These are phyloP conservation scores for Dryas alaskensis DNA, from an alignment of 306 rosid species.

Conservation along the genomic window DNA sequence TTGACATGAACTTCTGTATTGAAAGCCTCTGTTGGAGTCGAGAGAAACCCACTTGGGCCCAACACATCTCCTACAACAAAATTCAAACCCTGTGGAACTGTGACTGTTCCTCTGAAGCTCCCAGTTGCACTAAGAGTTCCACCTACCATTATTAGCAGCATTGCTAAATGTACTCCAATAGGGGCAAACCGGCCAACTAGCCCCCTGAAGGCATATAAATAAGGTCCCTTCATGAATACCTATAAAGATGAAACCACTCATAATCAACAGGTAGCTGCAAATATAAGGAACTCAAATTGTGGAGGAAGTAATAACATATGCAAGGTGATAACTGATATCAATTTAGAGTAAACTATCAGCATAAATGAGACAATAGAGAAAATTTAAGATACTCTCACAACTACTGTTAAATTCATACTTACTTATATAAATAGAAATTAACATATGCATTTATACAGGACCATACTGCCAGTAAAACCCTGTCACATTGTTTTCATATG, in stretches of 20 bases:
- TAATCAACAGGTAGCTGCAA: constrained; percentile 10
- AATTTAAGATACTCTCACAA: background rate
- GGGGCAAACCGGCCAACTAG: constrained; percentile 92
- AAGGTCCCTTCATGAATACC: constrained; percentile 89
- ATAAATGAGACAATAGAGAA: background rate
- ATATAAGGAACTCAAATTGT: background rate
- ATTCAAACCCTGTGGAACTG: constrained; percentile 92
- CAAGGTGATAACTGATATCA: background rate
- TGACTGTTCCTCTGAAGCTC: constrained; percentile 93
- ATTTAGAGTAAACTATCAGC: background rate
- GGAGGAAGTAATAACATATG: background rate
- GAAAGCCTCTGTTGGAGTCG: constrained; percentile 73
- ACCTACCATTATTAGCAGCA: constrained; percentile 89
- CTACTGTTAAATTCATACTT: background rate
- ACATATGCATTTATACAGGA: background rate
- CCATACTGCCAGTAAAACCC: background rate
- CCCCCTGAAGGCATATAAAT: constrained; percentile 82
- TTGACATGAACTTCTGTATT: constrained; percentile 92
- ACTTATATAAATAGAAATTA: background rate
- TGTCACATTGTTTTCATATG: background rate
- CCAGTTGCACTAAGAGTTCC: constrained; percentile 91
- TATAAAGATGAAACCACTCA: constrained; percentile 29
- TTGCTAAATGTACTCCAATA: constrained; percentile 87
- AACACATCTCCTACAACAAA: constrained; percentile 91
- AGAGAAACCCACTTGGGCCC: constrained; percentile 77